These are phyloP conservation scores for Aureobasidium sp. DNA, from an alignment of 2,329 filamentous ascomycete genomes.

Conservation along the genomic window DNA sequence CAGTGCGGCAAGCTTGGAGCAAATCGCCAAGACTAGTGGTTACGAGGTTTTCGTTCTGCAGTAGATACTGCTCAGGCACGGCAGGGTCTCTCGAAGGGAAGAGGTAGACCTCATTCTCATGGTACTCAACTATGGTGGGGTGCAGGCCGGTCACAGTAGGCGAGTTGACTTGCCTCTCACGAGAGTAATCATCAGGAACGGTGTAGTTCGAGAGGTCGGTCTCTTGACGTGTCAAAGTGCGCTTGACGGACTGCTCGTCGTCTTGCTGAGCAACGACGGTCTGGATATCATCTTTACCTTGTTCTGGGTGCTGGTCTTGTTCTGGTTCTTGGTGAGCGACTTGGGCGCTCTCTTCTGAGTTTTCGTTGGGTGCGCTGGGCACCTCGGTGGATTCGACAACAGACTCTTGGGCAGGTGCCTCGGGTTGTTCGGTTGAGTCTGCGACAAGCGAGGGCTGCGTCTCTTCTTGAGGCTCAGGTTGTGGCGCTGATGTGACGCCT, in stretches of 20 bases:
- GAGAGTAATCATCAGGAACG: conserved; percentile 11
- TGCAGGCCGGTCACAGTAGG: conserved; percentile 32
- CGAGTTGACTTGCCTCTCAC: conserved; percentile 22
- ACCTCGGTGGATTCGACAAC: neutral
- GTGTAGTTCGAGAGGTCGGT: conserved; percentile 4
- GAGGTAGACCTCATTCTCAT: conserved; percentile 46
- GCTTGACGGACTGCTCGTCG: neutral
- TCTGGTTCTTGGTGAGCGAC: neutral
- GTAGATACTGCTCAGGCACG: conserved; percentile 46
- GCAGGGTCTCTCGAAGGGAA: conserved; percentile 48
- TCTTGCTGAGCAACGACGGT: neutral
- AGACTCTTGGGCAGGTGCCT: neutral
- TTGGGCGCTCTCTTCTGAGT: neutral
- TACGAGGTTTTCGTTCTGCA: conserved; percentile 47
- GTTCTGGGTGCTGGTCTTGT: neutral
- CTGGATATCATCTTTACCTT: neutral
- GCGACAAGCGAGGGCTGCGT: neutral
- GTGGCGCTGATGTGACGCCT: neutral
- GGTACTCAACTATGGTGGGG: conserved; percentile 47
- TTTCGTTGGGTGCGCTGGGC: neutral
- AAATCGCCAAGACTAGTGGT: conserved; percentile 45
- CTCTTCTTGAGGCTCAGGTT: neutral
- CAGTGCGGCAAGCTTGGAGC: conserved; percentile 46
- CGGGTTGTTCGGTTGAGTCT: neutral
- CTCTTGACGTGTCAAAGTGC: neutral